Evolutionary conservation across 805 yeast genomes (phyloP).

Genomic region (Metschnikowia drakensbergensis): DNA sequence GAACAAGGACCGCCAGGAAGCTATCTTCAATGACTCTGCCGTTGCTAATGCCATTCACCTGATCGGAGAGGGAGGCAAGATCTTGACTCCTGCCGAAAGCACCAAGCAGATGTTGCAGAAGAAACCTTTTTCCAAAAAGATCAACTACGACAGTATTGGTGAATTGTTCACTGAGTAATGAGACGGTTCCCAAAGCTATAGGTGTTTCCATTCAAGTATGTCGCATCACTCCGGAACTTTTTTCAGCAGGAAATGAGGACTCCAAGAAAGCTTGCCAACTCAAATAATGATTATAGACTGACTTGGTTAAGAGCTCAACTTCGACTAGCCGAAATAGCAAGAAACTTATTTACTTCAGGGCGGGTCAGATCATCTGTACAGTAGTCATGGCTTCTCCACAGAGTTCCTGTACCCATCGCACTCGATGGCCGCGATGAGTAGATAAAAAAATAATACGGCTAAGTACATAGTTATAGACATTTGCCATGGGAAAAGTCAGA

Average conservation of each 20-base stretch:
- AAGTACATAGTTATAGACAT: not conserved
- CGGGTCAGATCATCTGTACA: too few species aligned
- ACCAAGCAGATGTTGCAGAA: conserved; percentile 74
- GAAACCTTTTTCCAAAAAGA: conserved; percentile 79
- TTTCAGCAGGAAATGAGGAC: not conserved
- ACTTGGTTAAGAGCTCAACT: not conserved
- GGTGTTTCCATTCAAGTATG: not conserved
- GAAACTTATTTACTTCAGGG: too few species aligned
- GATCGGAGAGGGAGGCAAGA: conserved; percentile 41
- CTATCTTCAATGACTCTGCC: conserved; percentile 27
- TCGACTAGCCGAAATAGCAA: too few species aligned
- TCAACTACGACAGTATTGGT: conserved; percentile 81
- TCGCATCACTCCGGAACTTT: not conserved
- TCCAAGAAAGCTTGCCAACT: not conserved
- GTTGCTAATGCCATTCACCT: conserved; percentile 32
- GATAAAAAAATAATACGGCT: conserved; percentile 4
- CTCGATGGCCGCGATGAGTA: conserved; percentile 15
- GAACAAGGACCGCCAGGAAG: conserved; percentile 13
- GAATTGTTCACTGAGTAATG: conserved; percentile 33
- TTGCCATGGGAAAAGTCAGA: conserved; percentile 72
- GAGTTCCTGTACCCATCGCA: conserved; percentile 3
- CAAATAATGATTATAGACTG: not conserved
- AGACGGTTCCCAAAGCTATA: not conserved
- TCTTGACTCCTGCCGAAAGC: conserved; percentile 67
- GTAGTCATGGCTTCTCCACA: not conserved